Base-by-base conservation (phyloP, 257 asterid species). In the Solanum arcanum region DNA sequence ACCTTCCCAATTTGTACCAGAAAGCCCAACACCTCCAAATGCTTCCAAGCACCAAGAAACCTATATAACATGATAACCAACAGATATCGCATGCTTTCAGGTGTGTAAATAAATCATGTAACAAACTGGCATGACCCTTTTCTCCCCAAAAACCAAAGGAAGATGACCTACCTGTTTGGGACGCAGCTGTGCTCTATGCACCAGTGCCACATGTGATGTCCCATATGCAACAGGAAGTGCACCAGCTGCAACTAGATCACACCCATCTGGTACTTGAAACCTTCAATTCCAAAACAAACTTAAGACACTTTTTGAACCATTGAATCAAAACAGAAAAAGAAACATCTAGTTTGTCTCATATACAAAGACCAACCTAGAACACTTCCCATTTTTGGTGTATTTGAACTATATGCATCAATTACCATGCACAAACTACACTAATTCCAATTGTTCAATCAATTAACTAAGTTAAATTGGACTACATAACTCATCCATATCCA, bases 11-110 rank as follows among this genome's bases (percentile, higher is more conserved):
- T 97, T 90, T 97, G 99, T 60, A 97, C 96, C 18, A 99, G 98
- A 94, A 37, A 97, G 96, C 69, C 98, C 99, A 88, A 97, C 99
- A 33, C 99, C 99, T 82, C 99, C 99, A 83, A 98, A 98, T 62
- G 99, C 99, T 88, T 88, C 99, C 99, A 87, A 97, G 98, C 86
- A 97, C 99, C 90, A 97, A 97, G 86, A 84, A n/a, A 95, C 99
- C 99, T 96, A 86, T 83, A 84, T 83, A 84, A 41, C 87, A 37
- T 73, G 44, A 13, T 69, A 78, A 27, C 56, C 85, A 83, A 29
- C 25, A 70, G 41, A 59, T 56, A 83, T 64, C n/a, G 69, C 39
- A 83, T 49, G 21, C 11, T 49, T 76, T 16, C 69, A 33, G 85
- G 12, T 47, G 15, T 31, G 20, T 49, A 18, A 76, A 47, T 5